Conservation (phyloP, 2,329 filamentous ascomycete species). For the Zymoseptoria ardabiliae region DNA sequence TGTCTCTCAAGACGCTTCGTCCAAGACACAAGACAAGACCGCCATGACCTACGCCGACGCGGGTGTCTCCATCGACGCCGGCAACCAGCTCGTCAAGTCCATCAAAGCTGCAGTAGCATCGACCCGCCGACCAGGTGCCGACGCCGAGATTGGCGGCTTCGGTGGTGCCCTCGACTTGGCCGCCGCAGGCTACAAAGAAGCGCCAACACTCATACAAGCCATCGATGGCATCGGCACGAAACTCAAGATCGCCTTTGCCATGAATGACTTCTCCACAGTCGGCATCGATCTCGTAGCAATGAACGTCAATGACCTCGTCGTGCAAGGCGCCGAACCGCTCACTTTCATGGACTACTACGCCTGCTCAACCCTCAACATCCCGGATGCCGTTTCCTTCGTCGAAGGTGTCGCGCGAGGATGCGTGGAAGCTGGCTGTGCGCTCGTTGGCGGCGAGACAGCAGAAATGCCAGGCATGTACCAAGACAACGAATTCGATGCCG, state of each 20-base stretch:
- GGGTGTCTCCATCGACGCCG: constrained; percentile 88
- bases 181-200: constrained; percentile 63
- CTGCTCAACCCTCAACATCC: constrained; percentile 76
- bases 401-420: constrained; percentile 85
- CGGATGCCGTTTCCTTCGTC: constrained; percentile 76
- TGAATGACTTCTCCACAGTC: constrained; percentile 86
- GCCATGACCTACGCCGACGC: constrained; percentile 81
- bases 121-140: constrained; percentile 77
- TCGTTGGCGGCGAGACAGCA: constrained; percentile 95
- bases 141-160: constrained; percentile 92
- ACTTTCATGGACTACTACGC: constrained; percentile 99
- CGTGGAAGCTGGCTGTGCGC: constrained; percentile 72
- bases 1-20: constrained; percentile 24
- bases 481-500: constrained; percentile 84
- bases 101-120: constrained; percentile 87
- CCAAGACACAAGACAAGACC: constrained; percentile 15
- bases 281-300: constrained; percentile 96
- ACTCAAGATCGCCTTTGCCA: constrained; percentile 86
- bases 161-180: constrained; percentile 78
- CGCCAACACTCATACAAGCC: constrained; percentile 80
- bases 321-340: constrained; percentile 88
- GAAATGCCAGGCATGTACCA: constrained; percentile 97
- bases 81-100: constrained; percentile 82
- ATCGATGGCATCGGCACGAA: constrained; percentile 97
- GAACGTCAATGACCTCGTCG: constrained; percentile 97